Evolutionary conservation across 225 moss, liverwort and hornwort genomes (phyloP).

Genomic region (Pseudoscleropodium purum): DNA sequence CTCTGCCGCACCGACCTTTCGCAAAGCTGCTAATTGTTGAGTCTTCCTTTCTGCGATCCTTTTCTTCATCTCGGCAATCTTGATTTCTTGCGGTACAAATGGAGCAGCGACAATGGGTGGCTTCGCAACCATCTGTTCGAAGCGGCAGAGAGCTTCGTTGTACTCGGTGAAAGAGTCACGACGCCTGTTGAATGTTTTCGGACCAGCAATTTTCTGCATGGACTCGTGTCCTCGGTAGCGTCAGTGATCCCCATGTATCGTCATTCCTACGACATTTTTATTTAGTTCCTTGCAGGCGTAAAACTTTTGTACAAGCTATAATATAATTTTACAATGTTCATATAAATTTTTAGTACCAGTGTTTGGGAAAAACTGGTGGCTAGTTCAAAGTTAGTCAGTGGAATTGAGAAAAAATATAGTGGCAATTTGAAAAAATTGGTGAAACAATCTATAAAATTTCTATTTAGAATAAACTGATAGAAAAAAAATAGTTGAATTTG

Average conservation of each 20-base stretch:
- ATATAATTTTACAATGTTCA: background rate
- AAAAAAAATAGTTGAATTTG: too few relatives aligned
- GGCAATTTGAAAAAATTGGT: too few relatives aligned
- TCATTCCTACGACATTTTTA: background rate
- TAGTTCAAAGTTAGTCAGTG: background rate
- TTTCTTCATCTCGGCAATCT: constrained; percentile 20
- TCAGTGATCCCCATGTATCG: too few relatives aligned
- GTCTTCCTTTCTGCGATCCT: constrained; percentile 8
- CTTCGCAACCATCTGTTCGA: constrained; percentile 13
- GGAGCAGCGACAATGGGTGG: background rate
- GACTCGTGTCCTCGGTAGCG: background rate
- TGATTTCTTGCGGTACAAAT: constrained; percentile 5
- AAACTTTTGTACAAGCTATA: background rate
- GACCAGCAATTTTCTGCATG: background rate
- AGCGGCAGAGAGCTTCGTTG: constrained; percentile 8
- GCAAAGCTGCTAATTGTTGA: constrained; percentile 2
- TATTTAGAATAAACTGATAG: background rate
- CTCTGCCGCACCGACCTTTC: background rate
- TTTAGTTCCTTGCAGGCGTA: background rate
- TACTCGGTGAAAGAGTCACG: constrained; percentile 14
- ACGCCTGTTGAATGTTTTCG: background rate
- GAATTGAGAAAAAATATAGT: fast-evolving
- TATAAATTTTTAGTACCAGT: background rate
- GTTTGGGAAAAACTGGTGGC: too few relatives aligned
- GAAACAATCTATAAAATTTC: background rate